Conservation (phyloP, 2,329 filamentous ascomycete genomes). For the Myriosclerotinia duriaeana region DNA sequence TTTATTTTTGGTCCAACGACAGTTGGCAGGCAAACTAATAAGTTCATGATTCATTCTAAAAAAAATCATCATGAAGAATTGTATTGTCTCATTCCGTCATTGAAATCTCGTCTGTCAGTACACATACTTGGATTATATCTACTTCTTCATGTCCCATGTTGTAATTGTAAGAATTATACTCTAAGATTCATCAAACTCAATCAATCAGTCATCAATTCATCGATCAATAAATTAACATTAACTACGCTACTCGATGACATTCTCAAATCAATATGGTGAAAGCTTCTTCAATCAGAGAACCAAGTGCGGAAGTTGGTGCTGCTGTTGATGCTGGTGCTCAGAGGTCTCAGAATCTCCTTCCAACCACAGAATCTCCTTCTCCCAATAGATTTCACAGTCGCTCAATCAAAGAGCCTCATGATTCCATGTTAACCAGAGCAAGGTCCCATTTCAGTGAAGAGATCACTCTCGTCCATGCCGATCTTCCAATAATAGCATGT, state of each 20-base stretch:
- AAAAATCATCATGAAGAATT: too few species aligned
- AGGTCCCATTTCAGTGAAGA: conserved; percentile 35
- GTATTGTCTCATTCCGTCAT: too few species aligned
- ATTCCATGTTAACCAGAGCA: conserved; percentile 1
- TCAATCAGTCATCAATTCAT: neutral
- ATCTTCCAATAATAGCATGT: conserved; percentile 45
- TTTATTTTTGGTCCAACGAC: too few species aligned
- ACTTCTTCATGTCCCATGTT: too few species aligned
- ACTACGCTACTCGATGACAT: neutral
- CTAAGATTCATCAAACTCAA: neutral
- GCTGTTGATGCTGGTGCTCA: neutral
- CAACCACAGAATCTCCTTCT: conserved; percentile 20
- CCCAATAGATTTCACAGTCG: conserved; percentile 22
- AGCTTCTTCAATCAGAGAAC: neutral
- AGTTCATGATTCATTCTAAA: too few species aligned
- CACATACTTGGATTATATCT: too few species aligned
- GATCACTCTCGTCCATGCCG: conserved; percentile 38
- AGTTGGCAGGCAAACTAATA: too few species aligned
- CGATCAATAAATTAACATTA: neutral
- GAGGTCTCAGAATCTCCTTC: conserved; percentile 16
- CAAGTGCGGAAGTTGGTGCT: neutral
- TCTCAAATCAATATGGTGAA: neutral
- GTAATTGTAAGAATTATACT: neutral
- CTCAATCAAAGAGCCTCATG: conserved; percentile 24
- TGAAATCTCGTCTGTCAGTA: too few species aligned